A percentile compares a stretch with the other conserved stretches of the same genome.
These are phyloP conservation scores for Termitomyces sp. DNA, from an alignment of 768 basidiomycete species.

Conservation along the genomic window DNA sequence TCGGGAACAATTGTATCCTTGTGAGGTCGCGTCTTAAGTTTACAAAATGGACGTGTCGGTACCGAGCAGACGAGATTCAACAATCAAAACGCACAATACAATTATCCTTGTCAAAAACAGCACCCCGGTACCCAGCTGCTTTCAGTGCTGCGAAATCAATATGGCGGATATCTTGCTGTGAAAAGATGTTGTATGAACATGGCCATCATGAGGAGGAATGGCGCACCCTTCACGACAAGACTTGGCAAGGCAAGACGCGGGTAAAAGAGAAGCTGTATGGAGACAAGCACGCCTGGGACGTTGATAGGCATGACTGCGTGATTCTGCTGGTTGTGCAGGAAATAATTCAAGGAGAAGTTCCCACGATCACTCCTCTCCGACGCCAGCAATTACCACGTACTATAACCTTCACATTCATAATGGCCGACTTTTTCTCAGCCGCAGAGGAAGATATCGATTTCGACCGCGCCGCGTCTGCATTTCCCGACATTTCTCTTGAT, in stretches of 20 bases:
- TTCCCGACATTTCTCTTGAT: constrained; percentile 81
- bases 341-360: constrained; percentile 8
- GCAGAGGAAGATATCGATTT: constrained; percentile 68
- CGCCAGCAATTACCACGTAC: background rate
- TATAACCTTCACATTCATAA: constrained; percentile 11
- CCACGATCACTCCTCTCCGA: constrained; percentile 13
- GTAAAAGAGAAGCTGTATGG: constrained; percentile 64
- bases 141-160: constrained; percentile 73
- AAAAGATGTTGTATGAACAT: constrained; percentile 14
- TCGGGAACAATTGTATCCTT: constrained; percentile 73
- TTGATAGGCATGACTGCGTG: constrained; percentile 60
- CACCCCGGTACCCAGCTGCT: constrained; percentile 78
- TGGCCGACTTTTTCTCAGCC: constrained; percentile 24
- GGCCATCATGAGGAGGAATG: background rate
- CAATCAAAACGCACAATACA: constrained; percentile 64
- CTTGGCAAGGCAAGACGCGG: constrained; percentile 67
- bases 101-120: constrained; percentile 97
- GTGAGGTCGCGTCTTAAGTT: constrained; percentile 70
- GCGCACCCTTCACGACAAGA: constrained; percentile 59
- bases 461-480: constrained; percentile 75
- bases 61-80: background rate
- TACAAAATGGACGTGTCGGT: background rate
- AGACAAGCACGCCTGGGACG: constrained; percentile 62
- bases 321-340: background rate
- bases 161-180: constrained; percentile 78